These are phyloP conservation scores for Cryptococcus sp. DNA, from an alignment of 1,284 basidiomycete genomes.

Conservation along the genomic window DNA sequence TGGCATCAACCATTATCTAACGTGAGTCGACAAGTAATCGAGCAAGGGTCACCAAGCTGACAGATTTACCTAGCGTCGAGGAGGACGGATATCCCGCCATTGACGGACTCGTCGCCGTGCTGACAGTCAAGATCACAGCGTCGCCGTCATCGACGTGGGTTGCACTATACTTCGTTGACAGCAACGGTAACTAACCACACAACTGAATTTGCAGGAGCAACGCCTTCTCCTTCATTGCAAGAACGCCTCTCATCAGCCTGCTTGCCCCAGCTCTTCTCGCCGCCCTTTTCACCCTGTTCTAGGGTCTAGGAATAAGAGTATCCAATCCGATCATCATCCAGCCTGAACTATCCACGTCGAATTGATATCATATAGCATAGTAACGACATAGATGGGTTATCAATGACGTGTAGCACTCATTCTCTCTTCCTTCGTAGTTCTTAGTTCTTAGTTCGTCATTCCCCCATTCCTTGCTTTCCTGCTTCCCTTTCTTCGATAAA, in stretches of 20 bases:
- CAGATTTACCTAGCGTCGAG: slow-evolving; percentile 55
- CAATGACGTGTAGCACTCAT: neutral
- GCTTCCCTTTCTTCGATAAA: neutral
- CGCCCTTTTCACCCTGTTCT: slow-evolving; percentile 10
- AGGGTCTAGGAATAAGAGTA: neutral
- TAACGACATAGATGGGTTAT: slow-evolving; percentile 11
- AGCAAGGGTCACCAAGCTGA: neutral
- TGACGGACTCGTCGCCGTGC: slow-evolving; percentile 81
- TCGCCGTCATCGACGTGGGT: slow-evolving; percentile 25
- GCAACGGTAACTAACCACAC: neutral
- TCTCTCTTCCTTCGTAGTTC: neutral
- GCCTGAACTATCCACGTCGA: neutral
- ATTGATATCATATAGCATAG: slow-evolving; percentile 10
- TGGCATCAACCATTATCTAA: slow-evolving; percentile 75
- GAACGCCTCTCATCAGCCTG: slow-evolving; percentile 6
- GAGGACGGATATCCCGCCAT: slow-evolving; percentile 65
- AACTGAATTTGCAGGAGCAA: slow-evolving; percentile 2
- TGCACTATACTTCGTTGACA: too few species aligned
- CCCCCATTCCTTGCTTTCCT: neutral
- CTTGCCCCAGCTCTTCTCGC: slow-evolving; percentile 4
- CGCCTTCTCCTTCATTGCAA: slow-evolving; percentile 7
- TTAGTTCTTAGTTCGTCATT: neutral
- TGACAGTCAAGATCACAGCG: slow-evolving; percentile 69
- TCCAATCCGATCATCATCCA: neutral
- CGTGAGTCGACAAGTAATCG: slow-evolving; percentile 24